These are phyloP conservation scores for Pleurotus eryngii DNA, from an alignment of 768 basidiomycete species.

Conservation along the genomic window DNA sequence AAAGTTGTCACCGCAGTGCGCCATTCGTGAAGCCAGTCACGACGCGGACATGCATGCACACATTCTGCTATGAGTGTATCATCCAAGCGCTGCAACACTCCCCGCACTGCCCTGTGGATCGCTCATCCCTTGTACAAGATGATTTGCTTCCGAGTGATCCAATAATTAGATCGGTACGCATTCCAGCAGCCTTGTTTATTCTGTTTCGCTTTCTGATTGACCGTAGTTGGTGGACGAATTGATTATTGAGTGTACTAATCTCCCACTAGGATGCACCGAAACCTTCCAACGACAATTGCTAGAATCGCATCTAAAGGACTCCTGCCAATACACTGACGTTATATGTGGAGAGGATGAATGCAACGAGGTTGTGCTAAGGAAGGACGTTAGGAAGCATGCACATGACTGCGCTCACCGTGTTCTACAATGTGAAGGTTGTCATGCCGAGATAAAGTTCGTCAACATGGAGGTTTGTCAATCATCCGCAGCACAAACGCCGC, in stretches of 20 bases:
- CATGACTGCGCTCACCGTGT: conserved; percentile 32
- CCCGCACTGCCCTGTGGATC: conserved; percentile 81
- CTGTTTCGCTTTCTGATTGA: conserved; percentile 3
- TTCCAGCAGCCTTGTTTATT: background rate
- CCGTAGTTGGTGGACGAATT: conserved; percentile 81
- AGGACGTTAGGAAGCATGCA: conserved; percentile 35
- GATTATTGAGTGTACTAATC: conserved; percentile 66
- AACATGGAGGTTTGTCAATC: conserved; percentile 34
- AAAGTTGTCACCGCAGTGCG: conserved; percentile 32
- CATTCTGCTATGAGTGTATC: conserved; percentile 85
- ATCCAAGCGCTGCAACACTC: conserved; percentile 62
- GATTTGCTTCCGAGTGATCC: conserved; percentile 68
- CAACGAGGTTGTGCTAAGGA: conserved; percentile 37
- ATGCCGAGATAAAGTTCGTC: conserved; percentile 26
- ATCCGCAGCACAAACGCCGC: background rate
- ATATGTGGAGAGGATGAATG: conserved; percentile 49
- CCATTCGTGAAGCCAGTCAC: conserved; percentile 79
- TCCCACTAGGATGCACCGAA: conserved; percentile 53
- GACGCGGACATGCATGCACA: conserved; percentile 74
- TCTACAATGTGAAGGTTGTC: conserved; percentile 37
- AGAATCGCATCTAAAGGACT: conserved; percentile 56
- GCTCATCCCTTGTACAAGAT: conserved; percentile 56
- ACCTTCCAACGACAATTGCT: conserved; percentile 67
- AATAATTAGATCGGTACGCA: conserved; percentile 70
- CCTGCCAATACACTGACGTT: conserved; percentile 56